Evolutionary conservation across 768 basidiomycete genomes (phyloP).

Genomic region (Leucocoprinus sp.): DNA sequence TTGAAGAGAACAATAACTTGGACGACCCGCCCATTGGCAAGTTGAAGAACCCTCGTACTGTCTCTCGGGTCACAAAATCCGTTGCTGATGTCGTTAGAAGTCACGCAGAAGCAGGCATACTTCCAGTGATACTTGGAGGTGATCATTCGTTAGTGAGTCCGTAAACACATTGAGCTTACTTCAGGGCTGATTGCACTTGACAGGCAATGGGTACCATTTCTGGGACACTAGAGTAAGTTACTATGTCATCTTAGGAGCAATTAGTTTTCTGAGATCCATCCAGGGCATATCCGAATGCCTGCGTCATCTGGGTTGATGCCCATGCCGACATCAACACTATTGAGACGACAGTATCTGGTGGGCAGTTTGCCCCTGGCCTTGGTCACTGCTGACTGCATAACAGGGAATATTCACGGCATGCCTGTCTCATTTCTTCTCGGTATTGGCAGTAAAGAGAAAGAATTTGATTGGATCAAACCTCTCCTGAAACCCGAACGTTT

Average conservation of each 20-base stretch:
- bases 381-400: neutral
- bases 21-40: conserved; percentile 78
- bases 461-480: conserved; percentile 50
- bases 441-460: conserved; percentile 36
- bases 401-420: conserved; percentile 97
- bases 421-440: conserved; percentile 88
- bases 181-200: conserved; percentile 10
- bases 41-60: conserved; percentile 85
- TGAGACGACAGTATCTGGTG: conserved; percentile 70
- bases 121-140: conserved; percentile 90
- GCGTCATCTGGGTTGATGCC: conserved; percentile 95
- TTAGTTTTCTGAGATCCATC: neutral
- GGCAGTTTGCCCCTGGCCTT: conserved; percentile 14
- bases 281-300: conserved; percentile 70
- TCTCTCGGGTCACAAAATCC: conserved; percentile 72
- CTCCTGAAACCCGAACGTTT: conserved; percentile 63
- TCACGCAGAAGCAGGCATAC: conserved; percentile 68
- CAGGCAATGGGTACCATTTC: conserved; percentile 89
- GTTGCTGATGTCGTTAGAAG: conserved; percentile 71
- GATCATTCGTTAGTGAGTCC: conserved; percentile 83
- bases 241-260: neutral
- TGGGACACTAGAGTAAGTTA: conserved; percentile 67
- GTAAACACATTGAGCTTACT: conserved; percentile 3
- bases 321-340: conserved; percentile 95
- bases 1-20: conserved; percentile 59